Evolutionary conservation across 2,329 filamentous ascomycete genomes (phyloP), one percentile per base, ranked within the genome.

Genomic region (Sclerotinia glacialis): DNA sequence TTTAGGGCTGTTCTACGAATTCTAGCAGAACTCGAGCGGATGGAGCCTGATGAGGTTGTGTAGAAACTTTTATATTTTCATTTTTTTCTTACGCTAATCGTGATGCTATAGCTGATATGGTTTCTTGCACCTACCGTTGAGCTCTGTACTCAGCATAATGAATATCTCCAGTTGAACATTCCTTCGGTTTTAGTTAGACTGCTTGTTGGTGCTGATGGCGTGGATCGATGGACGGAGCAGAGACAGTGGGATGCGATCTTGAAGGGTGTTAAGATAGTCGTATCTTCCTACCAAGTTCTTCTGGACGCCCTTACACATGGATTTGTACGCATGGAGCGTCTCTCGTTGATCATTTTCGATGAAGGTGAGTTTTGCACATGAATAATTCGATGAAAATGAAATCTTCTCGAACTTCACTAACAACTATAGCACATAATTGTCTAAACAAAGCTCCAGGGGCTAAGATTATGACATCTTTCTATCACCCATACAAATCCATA

Each of bases 101-200:
- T 40, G 42, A 75, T 75, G 12, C 34, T 37, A 31, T 31, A 70
- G 86, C 76, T 86, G 5, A 80, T 91, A 12, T 94, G 91, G 91
- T 92, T 93, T 71, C 78, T 92, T 50, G 85, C 87, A 0, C 89
- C 90, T 0, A 93, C 88, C 0, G 83, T 91, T 5, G 79, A 84
- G 1, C 80, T 94, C 0, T 89, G 87, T 66, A 73, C 79, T 7
- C 91, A 94, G 71, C 91, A 93, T 73, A 80, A 81, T 71, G 77
- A 80, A 2, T 85, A 86, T 26, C 82, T 94, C 59, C 77, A 79
- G 12, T 75, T 80, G 0, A 86, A 91, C 67, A 83, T 91, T 2
- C 83, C 85, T 14, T 72, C 78, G 1, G 80, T 83, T 65, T 80
- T 83, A 61, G 78, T 83, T 11, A 80, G 83, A 55, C 76, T 84